Evolutionary conservation across 176 grass and related monocot species (phyloP), one percentile per base, ranked within the genome.

Genomic region (Zea mays): DNA sequence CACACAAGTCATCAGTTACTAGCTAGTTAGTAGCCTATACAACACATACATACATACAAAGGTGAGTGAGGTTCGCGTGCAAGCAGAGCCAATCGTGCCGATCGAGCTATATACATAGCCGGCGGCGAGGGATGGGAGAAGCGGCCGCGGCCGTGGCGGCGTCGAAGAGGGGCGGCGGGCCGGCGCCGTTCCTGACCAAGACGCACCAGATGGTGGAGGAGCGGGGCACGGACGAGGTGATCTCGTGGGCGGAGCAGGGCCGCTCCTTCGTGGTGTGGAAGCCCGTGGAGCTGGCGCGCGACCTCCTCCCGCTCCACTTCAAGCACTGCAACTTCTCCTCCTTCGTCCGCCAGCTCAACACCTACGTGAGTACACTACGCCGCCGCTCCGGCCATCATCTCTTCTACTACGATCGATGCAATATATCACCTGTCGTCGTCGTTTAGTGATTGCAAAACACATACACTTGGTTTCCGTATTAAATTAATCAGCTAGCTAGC

Each of bases 281-380:
- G 82, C 92, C 96, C 3, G 85, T 79, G 34, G 96, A 99, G 83
- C 85, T 99, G 46, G 90, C 96, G 4, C 84, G 86, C 14, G 92
- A 99, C 78, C 83, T 99, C 20, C 85, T 99, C n/a, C 96, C 96
- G 10, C 59, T 90, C 68, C 89, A 93, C 85, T 99, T 99, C 92
- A 99, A 99, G 87, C 96, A 99, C 90, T 87, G 85, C 87, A 93
- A 94, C 68, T 99, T 99, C 83, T 95, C 96, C 62, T 95, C 92
- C 63, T 99, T 99, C 75, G 66, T 99, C 73, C 96, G 96, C 46
- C 93, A 97, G 85, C 93, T 97, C 83, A 96, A 96, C 89, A 96
- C 89, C 69, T 96, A 96, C 67, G 96, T 99, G 81, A 77, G 92
- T 88, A 7, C 64, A 16, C 13, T 27, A 17, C 39, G 2, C 16